A percentile compares a stretch with the other conserved stretches of the same genome.
Evolutionary conservation across 495 filamentous ascomycete species (phyloP).

Genomic region (Alectoria sarmentosa): DNA sequence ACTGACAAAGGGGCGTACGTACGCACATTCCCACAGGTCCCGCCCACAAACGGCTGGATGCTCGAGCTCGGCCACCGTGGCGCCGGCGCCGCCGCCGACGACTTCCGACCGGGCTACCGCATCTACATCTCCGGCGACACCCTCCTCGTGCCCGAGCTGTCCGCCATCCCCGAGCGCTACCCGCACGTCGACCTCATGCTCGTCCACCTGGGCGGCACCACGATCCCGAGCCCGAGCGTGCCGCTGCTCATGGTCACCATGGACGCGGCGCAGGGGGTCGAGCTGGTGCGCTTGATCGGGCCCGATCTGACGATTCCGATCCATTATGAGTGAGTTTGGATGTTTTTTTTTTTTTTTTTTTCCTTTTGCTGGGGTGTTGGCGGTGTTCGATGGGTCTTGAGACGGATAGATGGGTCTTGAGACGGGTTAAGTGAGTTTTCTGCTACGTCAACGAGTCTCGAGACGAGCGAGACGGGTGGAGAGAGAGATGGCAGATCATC

Average conservation of each 20-base stretch:
- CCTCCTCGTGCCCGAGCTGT: slow-evolving; percentile 55
- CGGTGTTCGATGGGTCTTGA: no score
- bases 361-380: background rate
- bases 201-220: slow-evolving; percentile 60
- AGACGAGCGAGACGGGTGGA: no score
- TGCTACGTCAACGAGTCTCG: no score
- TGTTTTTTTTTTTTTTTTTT: background rate
- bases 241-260: slow-evolving; percentile 65
- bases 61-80: slow-evolving; percentile 50
- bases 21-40: slow-evolving; percentile 44
- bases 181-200: slow-evolving; percentile 59
- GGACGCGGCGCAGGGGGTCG: slow-evolving; percentile 57
- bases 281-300: slow-evolving; percentile 52
- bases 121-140: slow-evolving; percentile 73
- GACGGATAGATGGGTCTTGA: no score
- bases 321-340: slow-evolving; percentile 48
- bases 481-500: no score
- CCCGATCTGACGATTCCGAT: slow-evolving; percentile 63
- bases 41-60: slow-evolving; percentile 69
- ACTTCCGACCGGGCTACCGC: slow-evolving; percentile 23
- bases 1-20: no score
- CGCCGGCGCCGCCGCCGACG: no score
- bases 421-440: no score
- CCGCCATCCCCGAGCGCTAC: slow-evolving; percentile 50
- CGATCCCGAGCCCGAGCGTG: slow-evolving; percentile 48